Evolutionary conservation across 2,329 filamentous ascomycete genomes (phyloP), one percentile per base, ranked within the genome.

Genomic region (Nemania serpens): DNA sequence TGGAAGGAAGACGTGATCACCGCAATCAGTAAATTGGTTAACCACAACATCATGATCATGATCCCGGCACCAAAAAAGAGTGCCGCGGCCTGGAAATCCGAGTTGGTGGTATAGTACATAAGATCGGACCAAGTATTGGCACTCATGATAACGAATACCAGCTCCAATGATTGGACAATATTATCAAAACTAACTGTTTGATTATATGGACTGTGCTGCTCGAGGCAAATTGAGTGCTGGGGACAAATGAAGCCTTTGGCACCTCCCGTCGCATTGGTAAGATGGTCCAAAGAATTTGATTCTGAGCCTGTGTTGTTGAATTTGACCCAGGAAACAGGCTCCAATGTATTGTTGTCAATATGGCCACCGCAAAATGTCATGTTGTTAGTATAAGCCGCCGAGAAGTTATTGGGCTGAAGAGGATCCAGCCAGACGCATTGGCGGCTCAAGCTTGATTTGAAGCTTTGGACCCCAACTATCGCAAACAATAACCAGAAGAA

Each of bases 401-500:
- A 75, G 33, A 84, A 70, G 50, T 81, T 88, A 65, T 75, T 80
- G 71, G 78, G 88, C 53, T 88, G 79, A 4, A 71, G 63, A 5
- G 88, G 88, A 65, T 91, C 88, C 52, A 90, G 76, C 90, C 90
- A 95, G 33, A 92, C 87, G 73, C 91, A 95, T 64, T 87, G 88
- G 49, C 91, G 88, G 67, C 85, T 86, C 22, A 94, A 76, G 74
- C 91, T 94, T 9, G 90, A 88, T 76, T 94, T 94, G 79, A 99
- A 99, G 76, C 91, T 97, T 74, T 99, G 96, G 20, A 99, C 90
- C 5, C 95, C 96, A 60, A 99, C 88, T 64, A 99, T 97, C 39
- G 93, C 95, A 77, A 99, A 99, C 11, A 98, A 79, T 43, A 99
- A 84, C 95, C 95, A 99, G 77, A 99, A 99, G 77, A 99, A 99